A percentile compares a stretch with the other conserved stretches of the same genome.
phyloP scores from a whole-genome alignment of 306 rosid genomes.

The Pyrus pyrifolia region DNA sequence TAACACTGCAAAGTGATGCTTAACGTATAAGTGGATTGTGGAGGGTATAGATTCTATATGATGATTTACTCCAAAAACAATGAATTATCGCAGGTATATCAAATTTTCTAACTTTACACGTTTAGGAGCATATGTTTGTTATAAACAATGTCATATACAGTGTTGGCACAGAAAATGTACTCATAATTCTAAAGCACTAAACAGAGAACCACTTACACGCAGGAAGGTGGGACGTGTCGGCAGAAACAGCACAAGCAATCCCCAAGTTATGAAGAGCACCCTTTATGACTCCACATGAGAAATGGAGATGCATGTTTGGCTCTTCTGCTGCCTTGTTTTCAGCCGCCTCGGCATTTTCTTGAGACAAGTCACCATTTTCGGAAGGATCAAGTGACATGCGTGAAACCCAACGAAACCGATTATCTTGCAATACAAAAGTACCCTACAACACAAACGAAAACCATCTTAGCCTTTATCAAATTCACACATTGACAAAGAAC shows the following conservation, averaged over 20 bases:
- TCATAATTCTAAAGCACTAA: slow-evolving; percentile 3
- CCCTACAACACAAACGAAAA: slow-evolving; percentile 50
- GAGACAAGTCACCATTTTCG: slow-evolving; percentile 44
- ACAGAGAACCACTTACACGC: slow-evolving; percentile 61
- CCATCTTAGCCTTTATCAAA: neutral
- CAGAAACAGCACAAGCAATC: slow-evolving; percentile 93
- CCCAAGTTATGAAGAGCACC: slow-evolving; percentile 98
- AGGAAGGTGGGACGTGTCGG: slow-evolving; percentile 82
- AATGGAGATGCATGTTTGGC: slow-evolving; percentile 88
- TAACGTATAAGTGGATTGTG: neutral
- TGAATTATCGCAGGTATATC: neutral
- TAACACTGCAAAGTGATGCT: neutral
- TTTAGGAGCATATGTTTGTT: neutral
- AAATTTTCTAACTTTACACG: neutral
- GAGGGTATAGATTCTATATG: neutral
- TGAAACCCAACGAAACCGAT: slow-evolving; percentile 76
- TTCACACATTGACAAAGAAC: neutral
- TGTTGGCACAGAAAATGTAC: neutral
- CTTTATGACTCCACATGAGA: slow-evolving; percentile 92
- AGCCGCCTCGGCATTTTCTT: slow-evolving; percentile 39
- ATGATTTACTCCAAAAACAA: neutral
- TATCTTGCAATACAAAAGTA: slow-evolving; percentile 94
- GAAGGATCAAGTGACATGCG: slow-evolving; percentile 64
- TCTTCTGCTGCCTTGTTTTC: slow-evolving; percentile 64
- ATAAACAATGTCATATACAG: neutral